Evolutionary conservation across 2,329 filamentous ascomycete species (phyloP).

Genomic region (Ophiostoma ulmi): DNA sequence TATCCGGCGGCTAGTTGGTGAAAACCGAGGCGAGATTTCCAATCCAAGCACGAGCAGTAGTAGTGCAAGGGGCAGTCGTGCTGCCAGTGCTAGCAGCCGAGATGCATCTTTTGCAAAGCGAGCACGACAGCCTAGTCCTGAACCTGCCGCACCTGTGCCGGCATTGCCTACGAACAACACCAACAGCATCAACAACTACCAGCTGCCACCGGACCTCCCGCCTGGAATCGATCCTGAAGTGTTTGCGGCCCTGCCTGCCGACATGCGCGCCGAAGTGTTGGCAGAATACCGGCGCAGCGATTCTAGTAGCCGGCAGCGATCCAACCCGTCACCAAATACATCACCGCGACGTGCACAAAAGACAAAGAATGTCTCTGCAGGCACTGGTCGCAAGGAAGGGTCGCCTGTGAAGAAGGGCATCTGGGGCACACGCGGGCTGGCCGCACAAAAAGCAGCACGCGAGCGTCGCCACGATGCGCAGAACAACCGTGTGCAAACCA

Average conservation of each 20-base stretch:
- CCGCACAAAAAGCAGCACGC: slow-evolving; percentile 28
- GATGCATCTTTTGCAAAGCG: slow-evolving; percentile 28
- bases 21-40: slow-evolving; percentile 32
- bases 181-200: background rate
- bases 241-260: slow-evolving; percentile 74
- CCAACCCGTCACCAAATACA: slow-evolving; percentile 44
- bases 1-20: slow-evolving; percentile 64
- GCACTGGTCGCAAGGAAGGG: background rate
- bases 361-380: slow-evolving; percentile 8
- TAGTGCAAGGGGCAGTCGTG: background rate
- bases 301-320: background rate
- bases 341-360: slow-evolving; percentile 39
- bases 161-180: slow-evolving; percentile 7
- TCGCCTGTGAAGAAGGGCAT: slow-evolving; percentile 22
- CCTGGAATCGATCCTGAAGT: slow-evolving; percentile 82
- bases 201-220: slow-evolving; percentile 42
- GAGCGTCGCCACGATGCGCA: slow-evolving; percentile 51
- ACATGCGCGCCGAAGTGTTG: slow-evolving; percentile 79
- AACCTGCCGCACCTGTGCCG: background rate
- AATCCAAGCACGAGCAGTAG: slow-evolving; percentile 25
- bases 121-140: slow-evolving; percentile 35
- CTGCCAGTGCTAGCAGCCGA: slow-evolving; percentile 22
- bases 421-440: slow-evolving; percentile 21
- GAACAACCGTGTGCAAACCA: slow-evolving; percentile 66
- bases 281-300: slow-evolving; percentile 58